Base-by-base conservation (phyloP, 768 basidiomycete species). In the Serendipita sp. region DNA sequence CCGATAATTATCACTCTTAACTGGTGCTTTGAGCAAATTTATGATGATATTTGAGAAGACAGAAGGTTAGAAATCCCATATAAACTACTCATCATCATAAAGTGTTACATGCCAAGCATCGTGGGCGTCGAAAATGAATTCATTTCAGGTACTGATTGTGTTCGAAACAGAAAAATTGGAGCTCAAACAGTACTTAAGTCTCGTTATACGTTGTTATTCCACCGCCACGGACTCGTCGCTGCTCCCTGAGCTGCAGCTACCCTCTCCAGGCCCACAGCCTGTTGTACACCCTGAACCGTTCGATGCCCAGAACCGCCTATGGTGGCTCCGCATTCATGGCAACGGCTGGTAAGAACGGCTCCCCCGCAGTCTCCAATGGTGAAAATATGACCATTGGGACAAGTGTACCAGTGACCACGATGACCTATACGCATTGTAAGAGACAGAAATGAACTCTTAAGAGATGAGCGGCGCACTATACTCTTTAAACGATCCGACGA, bases 331-430 rank as follows among this genome's bases (percentile, higher is more conserved):
- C 83, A 86, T 66, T 86, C 84, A 0, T 83, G 81, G 63, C 84
- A 85, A 5, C 28, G 66, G 3, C 78, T 69, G 0, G 45, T 64
- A 66, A 79, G 20, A 74, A 75, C 79, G 0, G 82, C 83, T 1
- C 81, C 81, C 17, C 82, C 83, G 60, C 82, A 85, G 30, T 63
- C 84, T 81, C 69, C 84, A 34, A 86, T 84, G 1, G 82, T 78
- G 62, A 81, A 85, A 0, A 78, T 74, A 65, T 86, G 84, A 0
- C 84, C 84, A 58, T 84, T 84, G 11, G 68, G 69, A 31, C 72
- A 73, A 17, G 66, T 69, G 65, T 72, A 73, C 66, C 67, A 71
- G 48, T 72, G 70, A 9, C 71, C 71, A 3, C 67, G 65, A 60
- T 71, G 69, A 0, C 66, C 70, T 70, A 43, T n/a, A 34, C 9